Evolutionary conservation across 371 early-diverging fungal species (phyloP).

Genomic region (Spiromyces aspiralis): DNA sequence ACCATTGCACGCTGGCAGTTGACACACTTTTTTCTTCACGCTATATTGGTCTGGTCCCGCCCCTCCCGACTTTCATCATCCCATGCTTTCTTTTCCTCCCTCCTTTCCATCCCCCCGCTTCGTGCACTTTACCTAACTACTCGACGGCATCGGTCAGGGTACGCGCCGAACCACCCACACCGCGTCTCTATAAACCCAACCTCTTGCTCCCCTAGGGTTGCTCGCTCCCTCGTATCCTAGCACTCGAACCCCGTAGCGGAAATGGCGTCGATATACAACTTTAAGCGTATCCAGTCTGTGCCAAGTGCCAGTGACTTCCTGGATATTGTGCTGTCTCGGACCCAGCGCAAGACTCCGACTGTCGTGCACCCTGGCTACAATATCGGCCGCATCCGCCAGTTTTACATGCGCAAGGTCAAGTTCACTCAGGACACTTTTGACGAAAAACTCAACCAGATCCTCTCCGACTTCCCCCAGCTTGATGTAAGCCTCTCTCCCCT

Average conservation of each 20-base stretch:
- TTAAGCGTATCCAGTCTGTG: conserved; percentile 95
- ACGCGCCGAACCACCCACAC: too few relatives aligned
- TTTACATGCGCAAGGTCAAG: conserved; percentile 99
- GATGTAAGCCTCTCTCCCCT: conserved; percentile 41
- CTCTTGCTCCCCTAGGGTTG: too few relatives aligned
- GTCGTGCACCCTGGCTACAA: conserved; percentile 93
- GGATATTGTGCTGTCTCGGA: conserved; percentile 97
- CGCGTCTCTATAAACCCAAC: too few relatives aligned
- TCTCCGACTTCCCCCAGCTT: conserved; percentile 96
- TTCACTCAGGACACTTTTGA: conserved; percentile 97
- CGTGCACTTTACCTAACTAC: too few relatives aligned
- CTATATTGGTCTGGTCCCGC: too few relatives aligned
- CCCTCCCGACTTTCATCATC: too few relatives aligned
- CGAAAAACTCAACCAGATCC: conserved; percentile 85
- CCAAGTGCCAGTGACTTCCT: conserved; percentile 90
- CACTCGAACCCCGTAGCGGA: background rate
- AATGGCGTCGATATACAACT: conserved; percentile 61
- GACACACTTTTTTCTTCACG: too few relatives aligned
- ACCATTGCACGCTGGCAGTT: too few relatives aligned
- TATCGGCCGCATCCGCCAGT: conserved; percentile 94
- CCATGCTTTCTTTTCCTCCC: too few relatives aligned
- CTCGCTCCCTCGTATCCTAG: too few relatives aligned
- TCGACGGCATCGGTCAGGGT: too few relatives aligned
- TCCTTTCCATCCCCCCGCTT: too few relatives aligned
- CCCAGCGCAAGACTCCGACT: conserved; percentile 99